Base-by-base conservation (phyloP, 345 rosid genomes). In the Camelina hispida region DNA sequence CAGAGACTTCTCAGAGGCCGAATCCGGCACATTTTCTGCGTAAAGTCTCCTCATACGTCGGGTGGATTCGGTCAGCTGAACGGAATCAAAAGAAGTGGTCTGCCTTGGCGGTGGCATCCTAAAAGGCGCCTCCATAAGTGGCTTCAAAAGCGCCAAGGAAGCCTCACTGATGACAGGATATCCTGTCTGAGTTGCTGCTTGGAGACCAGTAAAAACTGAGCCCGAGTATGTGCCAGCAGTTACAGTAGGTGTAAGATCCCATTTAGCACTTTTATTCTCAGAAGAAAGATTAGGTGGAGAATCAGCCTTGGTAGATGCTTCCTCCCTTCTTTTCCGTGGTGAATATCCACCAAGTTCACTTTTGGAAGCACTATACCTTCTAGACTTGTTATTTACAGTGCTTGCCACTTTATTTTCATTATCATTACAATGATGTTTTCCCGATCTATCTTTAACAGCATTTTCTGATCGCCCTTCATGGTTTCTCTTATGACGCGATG, bases 301-400 rank as follows among this genome's bases (percentile, higher is more conserved):
- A 66, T 88, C 88, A 61, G 88, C 87, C 87, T 84, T 89, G 76
- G 60, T 74, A 79, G 86, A 82, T 42, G 82, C 80, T 62, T 87
- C 88, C 46, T 81, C 81, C 81, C 85, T 95, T 75, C 96, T 90
- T 84, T 89, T 92, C 79, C 96, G 87, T 17, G 99, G 97, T 14
- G 97, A 92, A 83, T 92, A 92, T 67, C 97, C 97, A 76, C 97
- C 97, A 72, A 95, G 90, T 57, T 97, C 88, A 79, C 97, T 90
- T 23, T 73, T 69, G 61, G 83, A 83, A 48, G 80, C 83, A 76
- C 75, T 79, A 72, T 83, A 88, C 75, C 85, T 71, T 73, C 72
- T 85, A 75, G 80, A 81, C 66, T 88, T 88, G 73, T 80, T 79
- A 73, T 80, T 79, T 35, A 80, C 89, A 76, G 87, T 85, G 71